Evolutionary conservation across 1,139 yeast genomes (phyloP), one percentile per base, ranked within the genome.

Genomic region (Debaryomyces fabryi): DNA sequence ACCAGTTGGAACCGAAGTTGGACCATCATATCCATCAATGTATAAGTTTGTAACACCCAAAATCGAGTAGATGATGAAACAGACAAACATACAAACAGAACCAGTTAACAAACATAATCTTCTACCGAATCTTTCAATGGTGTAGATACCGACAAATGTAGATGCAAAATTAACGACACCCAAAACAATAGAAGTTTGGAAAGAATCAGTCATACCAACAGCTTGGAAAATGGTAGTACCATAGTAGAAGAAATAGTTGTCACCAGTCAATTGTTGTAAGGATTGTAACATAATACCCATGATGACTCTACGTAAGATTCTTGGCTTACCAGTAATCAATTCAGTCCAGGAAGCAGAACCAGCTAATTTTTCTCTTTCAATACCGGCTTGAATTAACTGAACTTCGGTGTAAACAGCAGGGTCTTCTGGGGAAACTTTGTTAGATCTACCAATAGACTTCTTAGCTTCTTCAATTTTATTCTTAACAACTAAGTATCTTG

Each of bases 111-210:
- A 71, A 60, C 87, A 80, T 45, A 68, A 68, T 73, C 95, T 81
- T 71, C 93, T 81, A 57, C 95, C 95, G 55, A 82, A 76, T 56
- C 71, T 76, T 62, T 86, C 92, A 58, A 87, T 87, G 49, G 81
- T 74, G 65, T 72, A 85, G 52, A 88, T 71, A 51, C 88, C 86
- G 44, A 79, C 73, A 59, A 87, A 81, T 4, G 96, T 88, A 18
- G 92, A 85, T 35, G 75, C 83, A 67, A 88, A 85, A 72, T 88
- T 88, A 52, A 88, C 90, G 55, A 85, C 75, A 74, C 95, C 95
- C 47, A 88, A 75, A 53, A 88, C 77, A 57, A 89, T 86, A 25
- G 93, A 79, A 13, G 95, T 86, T 66, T 85, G 78, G 70, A 84
- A 88, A 36, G 96, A 81, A 67, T 86, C 91, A 48, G 69, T 57